These are phyloP conservation scores for Aspergillus versicolor DNA, from an alignment of 2,329 filamentous ascomycete species.

Conservation along the genomic window DNA sequence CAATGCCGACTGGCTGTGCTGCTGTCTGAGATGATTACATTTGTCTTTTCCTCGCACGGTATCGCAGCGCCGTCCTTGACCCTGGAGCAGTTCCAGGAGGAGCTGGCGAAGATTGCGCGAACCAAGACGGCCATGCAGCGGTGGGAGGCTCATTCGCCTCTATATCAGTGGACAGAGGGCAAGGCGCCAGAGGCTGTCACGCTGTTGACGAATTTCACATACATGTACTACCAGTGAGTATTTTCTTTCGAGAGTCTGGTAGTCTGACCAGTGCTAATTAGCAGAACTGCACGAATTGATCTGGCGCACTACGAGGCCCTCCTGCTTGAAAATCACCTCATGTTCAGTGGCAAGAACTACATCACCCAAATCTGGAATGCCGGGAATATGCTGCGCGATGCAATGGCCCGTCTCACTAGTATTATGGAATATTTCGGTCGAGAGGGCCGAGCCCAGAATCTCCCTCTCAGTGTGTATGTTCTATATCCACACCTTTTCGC, in stretches of 20 bases:
- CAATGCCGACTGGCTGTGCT: constrained; percentile 49
- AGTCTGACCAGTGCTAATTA: background rate
- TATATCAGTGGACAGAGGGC: background rate
- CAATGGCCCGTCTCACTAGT: constrained; percentile 46
- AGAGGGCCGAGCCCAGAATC: constrained; percentile 46
- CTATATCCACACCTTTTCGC: background rate
- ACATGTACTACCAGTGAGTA: constrained; percentile 54
- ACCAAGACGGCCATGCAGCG: constrained; percentile 19
- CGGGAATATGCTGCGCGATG: constrained; percentile 45
- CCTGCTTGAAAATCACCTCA: constrained; percentile 40
- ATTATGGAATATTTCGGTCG: constrained; percentile 51
- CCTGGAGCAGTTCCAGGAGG: constrained; percentile 13
- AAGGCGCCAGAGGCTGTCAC: constrained; percentile 11
- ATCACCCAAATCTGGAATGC: constrained; percentile 33
- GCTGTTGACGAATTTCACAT: constrained; percentile 49
- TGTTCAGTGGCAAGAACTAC: constrained; percentile 39
- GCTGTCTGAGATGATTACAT: constrained; percentile 48
- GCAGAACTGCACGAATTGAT: constrained; percentile 45
- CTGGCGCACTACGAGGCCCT: constrained; percentile 51
- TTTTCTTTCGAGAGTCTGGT: too few relatives aligned
- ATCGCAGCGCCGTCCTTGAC: constrained; percentile 14
- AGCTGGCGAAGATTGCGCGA: constrained; percentile 11
- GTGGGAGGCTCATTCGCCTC: constrained; percentile 18
- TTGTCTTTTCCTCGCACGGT: constrained; percentile 43
- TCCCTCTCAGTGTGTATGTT: constrained; percentile 51